phyloP scores from a whole-genome alignment of 2,329 filamentous ascomycete species.

The Hymenoscyphus infarciens region DNA sequence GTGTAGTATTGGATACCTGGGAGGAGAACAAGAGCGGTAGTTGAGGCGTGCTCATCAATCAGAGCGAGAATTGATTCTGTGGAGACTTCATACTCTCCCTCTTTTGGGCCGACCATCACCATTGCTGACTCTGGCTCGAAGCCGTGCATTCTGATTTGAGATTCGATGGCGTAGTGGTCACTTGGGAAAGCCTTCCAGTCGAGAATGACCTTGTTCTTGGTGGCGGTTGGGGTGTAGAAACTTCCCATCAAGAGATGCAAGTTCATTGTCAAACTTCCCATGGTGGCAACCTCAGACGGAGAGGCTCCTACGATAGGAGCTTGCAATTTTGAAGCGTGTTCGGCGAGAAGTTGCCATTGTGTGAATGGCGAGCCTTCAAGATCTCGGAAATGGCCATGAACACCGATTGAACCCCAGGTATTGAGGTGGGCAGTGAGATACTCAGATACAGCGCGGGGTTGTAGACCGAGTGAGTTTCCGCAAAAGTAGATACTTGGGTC shows the following conservation, averaged over 20 bases:
- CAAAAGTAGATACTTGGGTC: constrained; percentile 71
- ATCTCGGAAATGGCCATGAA: constrained; percentile 75
- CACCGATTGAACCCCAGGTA: constrained; percentile 81
- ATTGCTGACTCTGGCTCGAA: constrained; percentile 62
- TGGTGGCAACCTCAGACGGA: constrained; percentile 73
- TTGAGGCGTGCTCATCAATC: constrained; percentile 71
- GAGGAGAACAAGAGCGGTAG: constrained; percentile 72
- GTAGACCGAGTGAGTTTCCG: constrained; percentile 84
- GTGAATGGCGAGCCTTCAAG: constrained; percentile 65
- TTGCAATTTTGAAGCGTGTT: constrained; percentile 66
- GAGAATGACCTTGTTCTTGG: constrained; percentile 63
- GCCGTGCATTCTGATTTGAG: constrained; percentile 71
- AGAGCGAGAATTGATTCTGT: constrained; percentile 68
- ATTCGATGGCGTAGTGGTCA: constrained; percentile 82
- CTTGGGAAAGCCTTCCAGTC: constrained; percentile 86
- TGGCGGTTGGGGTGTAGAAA: constrained; percentile 61
- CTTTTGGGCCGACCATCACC: constrained; percentile 67
- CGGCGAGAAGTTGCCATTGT: constrained; percentile 76
- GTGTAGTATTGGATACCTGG: constrained; percentile 92
- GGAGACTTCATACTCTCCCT: constrained; percentile 55
- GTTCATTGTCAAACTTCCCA: constrained; percentile 79
- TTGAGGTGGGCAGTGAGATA: constrained; percentile 71
- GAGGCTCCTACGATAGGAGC: constrained; percentile 72
- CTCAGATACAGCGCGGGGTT: constrained; percentile 64
- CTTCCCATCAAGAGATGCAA: constrained; percentile 66